phyloP scores from a whole-genome alignment of 2,329 filamentous ascomycete genomes.

The Didymella pomorum region DNA sequence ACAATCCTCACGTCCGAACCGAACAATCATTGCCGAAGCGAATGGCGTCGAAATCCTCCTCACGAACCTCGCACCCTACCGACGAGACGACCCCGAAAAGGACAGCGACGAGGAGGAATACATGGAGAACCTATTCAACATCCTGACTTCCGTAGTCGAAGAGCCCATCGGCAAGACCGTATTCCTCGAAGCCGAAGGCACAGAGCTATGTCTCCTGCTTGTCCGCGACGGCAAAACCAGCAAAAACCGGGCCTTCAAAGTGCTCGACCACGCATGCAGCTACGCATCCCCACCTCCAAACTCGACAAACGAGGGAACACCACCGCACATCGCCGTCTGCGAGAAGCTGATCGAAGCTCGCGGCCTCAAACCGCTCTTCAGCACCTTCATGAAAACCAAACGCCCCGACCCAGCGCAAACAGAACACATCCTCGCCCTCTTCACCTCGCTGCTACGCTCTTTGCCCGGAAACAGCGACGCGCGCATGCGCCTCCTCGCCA shows the following conservation, averaged over 20 bases:
- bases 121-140: conserved; percentile 92
- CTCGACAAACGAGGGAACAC: conserved; percentile 47
- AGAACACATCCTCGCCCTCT: conserved; percentile 85
- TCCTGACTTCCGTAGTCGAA: conserved; percentile 80
- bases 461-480: conserved; percentile 79
- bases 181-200: conserved; percentile 88
- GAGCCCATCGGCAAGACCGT: conserved; percentile 77
- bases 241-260: conserved; percentile 77
- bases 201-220: conserved; percentile 92
- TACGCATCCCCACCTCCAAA: conserved; percentile 53
- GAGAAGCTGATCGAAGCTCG: conserved; percentile 80
- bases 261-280: conserved; percentile 82
- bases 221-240: conserved; percentile 79
- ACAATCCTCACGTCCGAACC: conserved; percentile 74
- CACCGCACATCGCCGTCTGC: conserved; percentile 65
- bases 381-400: conserved; percentile 88
- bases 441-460: conserved; percentile 80
- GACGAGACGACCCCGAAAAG: conserved; percentile 83
- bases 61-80: conserved; percentile 83
- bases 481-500: conserved; percentile 85
- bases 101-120: conserved; percentile 93
- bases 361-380: conserved; percentile 84
- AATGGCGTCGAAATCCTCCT: conserved; percentile 82
- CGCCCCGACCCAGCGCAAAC: conserved; percentile 71
- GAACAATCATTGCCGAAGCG: conserved; percentile 67